Evolutionary conservation across 495 filamentous ascomycete genomes (phyloP).

Genomic region (Hypoxylon fuscum): DNA sequence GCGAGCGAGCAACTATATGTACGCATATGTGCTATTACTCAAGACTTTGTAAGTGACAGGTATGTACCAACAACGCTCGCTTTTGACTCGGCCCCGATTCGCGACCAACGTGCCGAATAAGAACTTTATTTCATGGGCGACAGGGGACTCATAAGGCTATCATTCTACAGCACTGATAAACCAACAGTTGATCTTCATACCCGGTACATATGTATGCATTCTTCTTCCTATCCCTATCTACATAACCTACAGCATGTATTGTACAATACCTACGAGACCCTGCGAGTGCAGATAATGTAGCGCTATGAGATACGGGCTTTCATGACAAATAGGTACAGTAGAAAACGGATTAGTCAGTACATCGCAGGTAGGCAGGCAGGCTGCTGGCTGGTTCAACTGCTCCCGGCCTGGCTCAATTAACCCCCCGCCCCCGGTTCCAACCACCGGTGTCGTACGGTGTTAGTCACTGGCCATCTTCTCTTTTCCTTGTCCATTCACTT

Average conservation of each 20-base stretch:
- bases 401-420: conserved; percentile 21
- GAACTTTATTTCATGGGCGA: conserved; percentile 27
- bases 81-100: conserved; percentile 4
- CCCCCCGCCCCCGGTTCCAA: conserved; percentile 27
- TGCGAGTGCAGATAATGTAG: background rate
- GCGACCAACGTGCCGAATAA: conserved; percentile 27
- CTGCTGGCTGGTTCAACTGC: conserved; percentile 9
- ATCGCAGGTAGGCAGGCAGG: too few relatives aligned
- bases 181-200: too few relatives aligned
- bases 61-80: background rate
- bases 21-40: too few relatives aligned
- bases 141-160: conserved; percentile 25
- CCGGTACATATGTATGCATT: too few relatives aligned
- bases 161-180: conserved; percentile 20
- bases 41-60: too few relatives aligned
- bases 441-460: conserved; percentile 32
- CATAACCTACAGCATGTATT: too few relatives aligned
- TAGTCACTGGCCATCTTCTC: conserved; percentile 28
- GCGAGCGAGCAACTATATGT: too few relatives aligned
- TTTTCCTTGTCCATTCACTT: conserved; percentile 1
- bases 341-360: too few relatives aligned
- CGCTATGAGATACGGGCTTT: too few relatives aligned
- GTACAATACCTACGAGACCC: background rate
- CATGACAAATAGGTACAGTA: too few relatives aligned
- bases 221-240: too few relatives aligned